Evolutionary conservation across 768 basidiomycete genomes (phyloP).

Genomic region (Hygrocybe coccinea): DNA sequence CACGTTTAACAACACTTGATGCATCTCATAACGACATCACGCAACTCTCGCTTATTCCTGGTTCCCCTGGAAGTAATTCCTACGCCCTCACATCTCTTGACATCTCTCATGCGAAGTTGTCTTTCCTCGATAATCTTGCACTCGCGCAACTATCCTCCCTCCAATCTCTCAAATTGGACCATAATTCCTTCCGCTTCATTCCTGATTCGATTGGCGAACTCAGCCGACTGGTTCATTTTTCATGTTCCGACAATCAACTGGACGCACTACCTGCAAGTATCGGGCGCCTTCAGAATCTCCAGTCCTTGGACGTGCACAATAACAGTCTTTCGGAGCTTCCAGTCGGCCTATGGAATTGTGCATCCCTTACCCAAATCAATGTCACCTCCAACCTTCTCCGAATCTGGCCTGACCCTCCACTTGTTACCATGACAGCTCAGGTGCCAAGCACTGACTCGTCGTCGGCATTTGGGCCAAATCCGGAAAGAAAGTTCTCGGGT

Average conservation of each 20-base stretch:
- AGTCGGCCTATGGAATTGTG: slow-evolving; percentile 76
- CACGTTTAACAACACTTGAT: slow-evolving; percentile 59
- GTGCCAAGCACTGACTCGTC: not conserved
- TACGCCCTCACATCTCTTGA: slow-evolving; percentile 73
- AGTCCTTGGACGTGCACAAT: slow-evolving; percentile 81
- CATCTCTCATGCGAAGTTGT: slow-evolving; percentile 83
- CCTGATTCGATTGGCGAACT: slow-evolving; percentile 82
- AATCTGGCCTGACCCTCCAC: slow-evolving; percentile 64
- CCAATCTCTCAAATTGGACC: slow-evolving; percentile 66
- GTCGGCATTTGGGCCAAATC: not conserved
- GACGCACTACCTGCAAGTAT: slow-evolving; percentile 70
- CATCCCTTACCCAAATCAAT: slow-evolving; percentile 67
- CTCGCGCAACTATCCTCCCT: slow-evolving; percentile 72
- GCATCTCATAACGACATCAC: slow-evolving; percentile 89
- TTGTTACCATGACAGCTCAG: not conserved
- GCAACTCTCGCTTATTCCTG: slow-evolving; percentile 57
- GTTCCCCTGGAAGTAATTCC: slow-evolving; percentile 32
- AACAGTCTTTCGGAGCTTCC: slow-evolving; percentile 82
- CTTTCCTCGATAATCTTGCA: slow-evolving; percentile 69
- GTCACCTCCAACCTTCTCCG: slow-evolving; percentile 83
- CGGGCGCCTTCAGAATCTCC: slow-evolving; percentile 69
- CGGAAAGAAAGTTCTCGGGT: slow-evolving; percentile 43
- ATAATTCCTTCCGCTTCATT: slow-evolving; percentile 80
- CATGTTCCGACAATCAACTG: slow-evolving; percentile 89
- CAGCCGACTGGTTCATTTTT: slow-evolving; percentile 61